phyloP scores from a whole-genome alignment of 2,329 filamentous ascomycete genomes.

The Cryphonectria nitschkei region DNA sequence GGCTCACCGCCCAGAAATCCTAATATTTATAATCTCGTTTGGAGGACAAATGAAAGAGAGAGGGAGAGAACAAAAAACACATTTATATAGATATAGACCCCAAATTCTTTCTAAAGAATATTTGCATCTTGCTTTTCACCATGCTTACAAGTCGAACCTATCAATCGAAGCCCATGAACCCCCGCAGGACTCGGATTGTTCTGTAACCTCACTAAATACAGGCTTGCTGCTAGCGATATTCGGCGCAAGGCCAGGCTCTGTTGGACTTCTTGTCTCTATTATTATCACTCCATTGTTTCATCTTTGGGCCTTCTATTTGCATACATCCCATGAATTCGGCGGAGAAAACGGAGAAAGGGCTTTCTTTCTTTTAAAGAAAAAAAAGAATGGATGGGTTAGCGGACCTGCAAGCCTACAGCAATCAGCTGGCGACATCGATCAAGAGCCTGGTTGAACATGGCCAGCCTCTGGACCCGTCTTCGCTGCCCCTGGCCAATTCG shows the following conservation, averaged over 20 bases:
- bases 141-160: neutral
- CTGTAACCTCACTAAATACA: neutral
- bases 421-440: constrained; percentile 7
- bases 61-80: too few relatives aligned
- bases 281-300: neutral
- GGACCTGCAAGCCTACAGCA: constrained; percentile 1
- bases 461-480: neutral
- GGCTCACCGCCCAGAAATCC: neutral
- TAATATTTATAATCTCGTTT: neutral
- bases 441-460: neutral
- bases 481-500: neutral
- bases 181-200: neutral
- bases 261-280: neutral
- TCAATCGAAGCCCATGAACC: neutral
- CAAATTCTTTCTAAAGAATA: neutral
- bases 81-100: neutral
- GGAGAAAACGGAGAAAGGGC: too few relatives aligned
- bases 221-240: neutral
- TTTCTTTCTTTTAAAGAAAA: too few relatives aligned
- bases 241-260: neutral
- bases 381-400: neutral
- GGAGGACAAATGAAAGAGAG: neutral
- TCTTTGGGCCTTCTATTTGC: neutral
- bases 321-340: neutral
- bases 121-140: neutral